Base-by-base conservation (phyloP, 768 basidiomycete species). In the Lentinus tigrinus region DNA sequence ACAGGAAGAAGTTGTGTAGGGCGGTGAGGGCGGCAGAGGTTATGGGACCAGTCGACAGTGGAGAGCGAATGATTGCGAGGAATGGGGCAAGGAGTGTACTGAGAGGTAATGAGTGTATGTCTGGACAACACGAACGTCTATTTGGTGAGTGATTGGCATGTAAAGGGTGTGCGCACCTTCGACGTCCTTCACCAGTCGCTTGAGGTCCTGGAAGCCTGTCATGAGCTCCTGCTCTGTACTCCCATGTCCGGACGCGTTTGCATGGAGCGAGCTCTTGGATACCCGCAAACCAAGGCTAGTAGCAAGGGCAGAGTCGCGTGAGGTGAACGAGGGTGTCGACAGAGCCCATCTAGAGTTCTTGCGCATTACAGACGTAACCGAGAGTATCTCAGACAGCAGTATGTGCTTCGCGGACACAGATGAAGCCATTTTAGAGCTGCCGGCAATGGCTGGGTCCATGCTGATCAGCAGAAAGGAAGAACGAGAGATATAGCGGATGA, bases 331-430 rank as follows among this genome's bases (percentile, higher is more conserved):
- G 66, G 85, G 83, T 52, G 80, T 82, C 44, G 83, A 82, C 13
- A 90, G 85, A 17, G 95, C 90, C 96, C 96, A 98, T 43, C 97
- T 85, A 46, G 95, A 94, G 75, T 98, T 98, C 78, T 95, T 93
- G 72, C 96, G 91, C 95, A 99, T 98, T 19, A 85, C 82, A 2
- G 92, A 90, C 36, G 94, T 97, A 63, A 98, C 92, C 17, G 91
- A 80, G 50, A 95, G 81, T 60, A 98, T 90, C 78, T 98, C 95
- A 42, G 94, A 89, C 60, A 91, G 85, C 34, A 98, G 72, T 42
- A 97, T 82, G 81, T 94, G 89, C 57, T 86, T 87, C 47, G 77
- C 72, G n/a, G 87, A 82, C 54, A 85, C 78, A 19, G 60, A 52
- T 38, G 51, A 51, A 24, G 50, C 6, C n/a, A 38, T 42, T 13